Conservation (phyloP, 768 basidiomycete genomes). For the Tephrocybe sp. region DNA sequence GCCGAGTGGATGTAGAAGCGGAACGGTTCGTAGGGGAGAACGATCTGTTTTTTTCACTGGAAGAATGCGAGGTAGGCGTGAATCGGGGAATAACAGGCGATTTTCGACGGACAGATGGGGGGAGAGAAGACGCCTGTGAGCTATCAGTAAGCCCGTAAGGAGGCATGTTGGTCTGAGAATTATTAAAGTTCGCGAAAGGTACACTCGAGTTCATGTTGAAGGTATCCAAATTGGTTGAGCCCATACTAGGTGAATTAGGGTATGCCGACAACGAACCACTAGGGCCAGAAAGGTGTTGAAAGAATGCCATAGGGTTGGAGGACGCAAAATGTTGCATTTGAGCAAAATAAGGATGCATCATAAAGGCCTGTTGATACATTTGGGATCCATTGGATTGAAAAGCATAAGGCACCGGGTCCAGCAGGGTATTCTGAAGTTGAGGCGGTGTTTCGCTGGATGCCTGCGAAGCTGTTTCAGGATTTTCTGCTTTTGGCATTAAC, state of each 20-base stretch:
- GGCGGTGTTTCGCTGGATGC: not conserved
- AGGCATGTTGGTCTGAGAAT: constrained; percentile 2
- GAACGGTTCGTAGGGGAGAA: constrained; percentile 6
- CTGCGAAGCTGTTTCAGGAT: not conserved
- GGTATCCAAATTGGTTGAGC: not conserved
- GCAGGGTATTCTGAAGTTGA: not conserved
- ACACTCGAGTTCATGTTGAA: constrained; percentile 1
- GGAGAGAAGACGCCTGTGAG: constrained; percentile 12
- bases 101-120: constrained; percentile 16
- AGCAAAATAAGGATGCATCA: constrained; percentile 6
- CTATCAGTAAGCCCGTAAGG: not conserved
- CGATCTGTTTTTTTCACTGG: constrained; percentile 10
- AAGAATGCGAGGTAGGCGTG: constrained; percentile 7
- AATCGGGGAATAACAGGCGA: constrained; percentile 9
- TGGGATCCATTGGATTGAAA: not conserved
- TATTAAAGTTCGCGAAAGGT: not conserved
- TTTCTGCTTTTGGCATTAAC: not conserved
- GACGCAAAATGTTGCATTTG: constrained; percentile 6
- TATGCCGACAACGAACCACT: constrained; percentile 1
- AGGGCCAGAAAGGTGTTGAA: not conserved
- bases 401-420: not conserved
- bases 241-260: not conserved
- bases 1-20: constrained; percentile 1
- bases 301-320: constrained; percentile 1
- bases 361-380: constrained; percentile 6